phyloP scores from a whole-genome alignment of 192 early-diverging fungal species.

The Chytriomyces sp. region DNA sequence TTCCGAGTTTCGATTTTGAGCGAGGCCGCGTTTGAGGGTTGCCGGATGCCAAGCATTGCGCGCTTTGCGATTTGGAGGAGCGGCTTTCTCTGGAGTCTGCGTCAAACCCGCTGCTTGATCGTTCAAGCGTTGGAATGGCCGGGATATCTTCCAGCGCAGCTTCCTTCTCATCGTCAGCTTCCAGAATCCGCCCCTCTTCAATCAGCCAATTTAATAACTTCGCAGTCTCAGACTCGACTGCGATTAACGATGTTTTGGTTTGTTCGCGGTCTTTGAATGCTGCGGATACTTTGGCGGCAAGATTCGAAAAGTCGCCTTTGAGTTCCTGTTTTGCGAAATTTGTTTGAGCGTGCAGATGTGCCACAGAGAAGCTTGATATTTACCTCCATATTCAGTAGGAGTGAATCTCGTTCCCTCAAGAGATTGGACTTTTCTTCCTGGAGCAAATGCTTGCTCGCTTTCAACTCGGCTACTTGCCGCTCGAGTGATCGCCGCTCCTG shows the following conservation, averaged over 20 bases:
- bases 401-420: neutral
- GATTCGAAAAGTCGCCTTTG: neutral
- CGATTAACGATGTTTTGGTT: neutral
- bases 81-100: neutral
- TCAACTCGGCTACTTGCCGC: neutral
- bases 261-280: constrained; percentile 14
- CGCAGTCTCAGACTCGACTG: constrained; percentile 13
- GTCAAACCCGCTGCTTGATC: neutral
- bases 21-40: neutral
- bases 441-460: neutral
- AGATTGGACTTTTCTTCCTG: neutral
- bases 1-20: constrained; percentile 1
- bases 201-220: constrained; percentile 15
- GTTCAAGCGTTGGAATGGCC: neutral
- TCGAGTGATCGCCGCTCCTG: neutral
- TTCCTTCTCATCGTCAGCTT: neutral
- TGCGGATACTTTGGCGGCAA: neutral
- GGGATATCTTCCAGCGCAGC: neutral
- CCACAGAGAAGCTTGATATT: neutral
- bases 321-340: neutral
- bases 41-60: neutral
- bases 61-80: neutral
- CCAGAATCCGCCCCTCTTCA: constrained; percentile 13
- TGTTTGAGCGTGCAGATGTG: neutral
- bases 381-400: neutral